Conservation (phyloP, 2,329 filamentous ascomycete species). For the Aspergillus quadricinctus region DNA sequence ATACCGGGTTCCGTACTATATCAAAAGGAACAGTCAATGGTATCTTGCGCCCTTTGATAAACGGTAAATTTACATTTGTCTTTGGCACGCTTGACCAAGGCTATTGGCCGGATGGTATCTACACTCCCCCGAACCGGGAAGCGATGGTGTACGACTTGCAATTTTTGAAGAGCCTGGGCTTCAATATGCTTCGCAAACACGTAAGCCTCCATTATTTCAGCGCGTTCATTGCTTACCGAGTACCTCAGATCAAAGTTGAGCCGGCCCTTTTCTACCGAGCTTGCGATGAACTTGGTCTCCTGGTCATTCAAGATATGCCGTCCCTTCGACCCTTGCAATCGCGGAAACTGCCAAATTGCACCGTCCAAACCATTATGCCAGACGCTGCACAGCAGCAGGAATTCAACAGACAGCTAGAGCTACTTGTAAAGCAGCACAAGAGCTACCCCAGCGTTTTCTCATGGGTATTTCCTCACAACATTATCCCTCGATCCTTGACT, state of each 20-base stretch:
- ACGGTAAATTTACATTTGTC: slow-evolving; percentile 64
- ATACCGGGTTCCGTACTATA: slow-evolving; percentile 66
- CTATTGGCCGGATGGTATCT: slow-evolving; percentile 66
- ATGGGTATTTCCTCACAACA: slow-evolving; percentile 46
- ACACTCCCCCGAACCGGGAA: slow-evolving; percentile 61
- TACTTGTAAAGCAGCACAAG: slow-evolving; percentile 60
- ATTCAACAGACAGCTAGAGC: slow-evolving; percentile 59
- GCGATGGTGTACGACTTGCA: slow-evolving; percentile 65
- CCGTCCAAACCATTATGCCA: slow-evolving; percentile 25
- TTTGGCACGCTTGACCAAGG: slow-evolving; percentile 69
- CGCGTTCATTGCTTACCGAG: not conserved
- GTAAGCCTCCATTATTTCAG: slow-evolving; percentile 36
- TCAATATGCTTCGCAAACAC: slow-evolving; percentile 69
- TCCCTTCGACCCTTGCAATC: slow-evolving; percentile 47
- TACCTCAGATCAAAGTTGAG: slow-evolving; percentile 60
- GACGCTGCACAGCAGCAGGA: slow-evolving; percentile 55
- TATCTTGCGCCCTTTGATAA: slow-evolving; percentile 58
- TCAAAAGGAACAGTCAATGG: slow-evolving; percentile 54
- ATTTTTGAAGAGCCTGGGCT: slow-evolving; percentile 60
- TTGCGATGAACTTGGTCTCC: slow-evolving; percentile 60
- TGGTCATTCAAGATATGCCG: slow-evolving; percentile 71
- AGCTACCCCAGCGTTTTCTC: slow-evolving; percentile 62
- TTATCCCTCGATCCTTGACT: not conserved
- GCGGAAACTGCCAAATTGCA: slow-evolving; percentile 12
- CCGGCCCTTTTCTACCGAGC: slow-evolving; percentile 64